Evolutionary conservation across 148 eudicot species (phyloP), one percentile per base, ranked within the genome.

Genomic region (Amaranthus palmeri): DNA sequence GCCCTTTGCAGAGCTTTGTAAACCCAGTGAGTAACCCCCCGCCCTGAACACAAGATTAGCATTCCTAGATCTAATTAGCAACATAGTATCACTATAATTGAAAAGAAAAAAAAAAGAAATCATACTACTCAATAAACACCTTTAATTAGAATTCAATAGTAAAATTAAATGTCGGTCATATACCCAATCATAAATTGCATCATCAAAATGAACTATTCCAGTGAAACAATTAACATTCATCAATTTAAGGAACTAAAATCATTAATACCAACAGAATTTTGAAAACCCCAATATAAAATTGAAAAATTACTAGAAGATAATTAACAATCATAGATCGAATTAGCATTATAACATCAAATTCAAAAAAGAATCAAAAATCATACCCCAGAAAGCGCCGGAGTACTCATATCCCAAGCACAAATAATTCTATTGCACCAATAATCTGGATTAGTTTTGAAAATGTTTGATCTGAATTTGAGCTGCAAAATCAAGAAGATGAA

Each of bases 1-100:
- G 85, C 45, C 97, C 97, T 80, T 93, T 93, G 77, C 98, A 93
- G 50, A 91, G 86, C 80, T 81, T 82, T 2, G 96, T 93, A 76
- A 87, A 91, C 67, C 98, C 98, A 12, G 86, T 74, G 11, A 78
- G 81, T 68, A 79, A 58, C 66, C 85, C 84, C 62, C 83, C 76
- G n/a, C 86, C 81, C 87, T 82, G 76, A 62, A 58, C 40, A 72
- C 72, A 44, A 42, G 36, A 12, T 11, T 48, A 56, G 36, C 36
- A 25, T 25, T 25, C 36, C 36, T 25, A 25, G 36, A 36, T 8
- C 11, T 5, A 36, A 50, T 59, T 45, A 9, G 15, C 54, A 44
- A 42, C 68, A 48, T 43, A 51, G 53, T 12, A n/a, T n/a, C n/a
- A n/a, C n/a, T n/a, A n/a, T n/a, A 25, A 10, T 40, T 45, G 11